Conservation (phyloP, 2,329 filamentous ascomycete genomes). For the Emmonsiellopsis sp. region DNA sequence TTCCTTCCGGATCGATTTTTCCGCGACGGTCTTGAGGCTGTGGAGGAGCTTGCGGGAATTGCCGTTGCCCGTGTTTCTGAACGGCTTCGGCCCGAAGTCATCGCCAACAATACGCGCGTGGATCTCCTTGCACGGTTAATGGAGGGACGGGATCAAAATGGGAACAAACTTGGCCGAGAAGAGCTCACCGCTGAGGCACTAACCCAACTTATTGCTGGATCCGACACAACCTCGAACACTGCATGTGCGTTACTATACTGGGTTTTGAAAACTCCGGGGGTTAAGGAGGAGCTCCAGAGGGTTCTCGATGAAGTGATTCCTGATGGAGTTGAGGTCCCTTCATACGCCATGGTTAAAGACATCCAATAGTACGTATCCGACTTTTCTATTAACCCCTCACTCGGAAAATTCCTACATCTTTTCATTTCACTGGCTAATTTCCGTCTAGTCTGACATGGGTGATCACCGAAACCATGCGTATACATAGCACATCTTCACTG, state of each 20-base stretch:
- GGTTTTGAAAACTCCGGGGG: conserved; percentile 58
- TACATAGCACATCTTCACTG: conserved; percentile 78
- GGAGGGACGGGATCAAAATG: conserved; percentile 75
- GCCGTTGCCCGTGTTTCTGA: conserved; percentile 72
- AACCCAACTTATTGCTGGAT: conserved; percentile 73
- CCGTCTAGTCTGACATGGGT: conserved; percentile 51
- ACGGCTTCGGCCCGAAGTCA: conserved; percentile 57
- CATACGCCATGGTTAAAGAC: conserved; percentile 62
- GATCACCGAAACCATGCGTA: conserved; percentile 75
- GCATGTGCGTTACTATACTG: conserved; percentile 78
- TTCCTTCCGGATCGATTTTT: conserved; percentile 80
- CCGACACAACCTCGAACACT: conserved; percentile 60
- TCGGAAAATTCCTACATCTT: background rate
- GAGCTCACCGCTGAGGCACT: conserved; percentile 83
- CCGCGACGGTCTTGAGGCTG: conserved; percentile 60
- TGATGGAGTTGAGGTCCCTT: conserved; percentile 52
- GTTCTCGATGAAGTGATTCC: conserved; percentile 67
- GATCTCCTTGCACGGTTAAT: conserved; percentile 77
- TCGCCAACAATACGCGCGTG: conserved; percentile 55
- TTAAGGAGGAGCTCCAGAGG: conserved; percentile 61
- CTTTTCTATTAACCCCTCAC: background rate
- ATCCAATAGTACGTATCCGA: conserved; percentile 53
- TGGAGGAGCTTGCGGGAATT: conserved; percentile 76
- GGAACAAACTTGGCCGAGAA: conserved; percentile 62
- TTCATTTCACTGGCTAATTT: background rate